Evolutionary conservation across 2,329 filamentous ascomycete genomes (phyloP).

Genomic region (Tolypocladium guangdongense): DNA sequence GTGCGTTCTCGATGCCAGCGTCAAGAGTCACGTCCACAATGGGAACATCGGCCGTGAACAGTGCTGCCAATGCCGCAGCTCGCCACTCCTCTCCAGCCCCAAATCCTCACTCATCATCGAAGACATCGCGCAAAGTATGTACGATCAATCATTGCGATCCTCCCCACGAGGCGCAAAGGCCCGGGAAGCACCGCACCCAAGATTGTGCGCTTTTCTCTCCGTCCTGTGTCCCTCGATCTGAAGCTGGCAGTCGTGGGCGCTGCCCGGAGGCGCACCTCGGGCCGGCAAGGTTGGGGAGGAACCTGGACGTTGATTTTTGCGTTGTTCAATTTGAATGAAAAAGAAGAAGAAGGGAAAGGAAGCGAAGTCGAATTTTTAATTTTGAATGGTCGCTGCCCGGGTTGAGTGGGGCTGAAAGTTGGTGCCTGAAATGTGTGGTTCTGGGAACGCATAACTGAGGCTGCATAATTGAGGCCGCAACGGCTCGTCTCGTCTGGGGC

Average conservation of each 20-base stretch:
- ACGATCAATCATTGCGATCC: slow-evolving; percentile 51
- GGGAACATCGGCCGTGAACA: neutral
- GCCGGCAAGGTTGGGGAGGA: slow-evolving; percentile 21
- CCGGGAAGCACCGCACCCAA: slow-evolving; percentile 47
- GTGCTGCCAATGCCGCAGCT: too few species aligned
- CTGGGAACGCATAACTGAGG: too few species aligned
- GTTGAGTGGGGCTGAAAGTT: neutral
- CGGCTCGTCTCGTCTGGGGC: too few species aligned
- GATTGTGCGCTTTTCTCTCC: slow-evolving; percentile 46
- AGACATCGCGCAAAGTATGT: slow-evolving; percentile 23
- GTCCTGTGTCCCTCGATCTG: slow-evolving; percentile 33
- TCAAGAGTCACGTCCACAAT: neutral
- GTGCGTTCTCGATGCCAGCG: neutral
- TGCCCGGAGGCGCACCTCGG: slow-evolving; percentile 33
- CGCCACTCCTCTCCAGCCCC: too few species aligned
- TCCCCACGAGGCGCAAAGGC: slow-evolving; percentile 31
- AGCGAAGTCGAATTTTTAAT: neutral
- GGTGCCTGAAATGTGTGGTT: neutral
- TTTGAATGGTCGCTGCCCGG: neutral
- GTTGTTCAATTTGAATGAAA: slow-evolving; percentile 32
- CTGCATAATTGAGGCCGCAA: neutral
- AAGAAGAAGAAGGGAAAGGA: slow-evolving; percentile 13
- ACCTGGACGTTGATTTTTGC: slow-evolving; percentile 34
- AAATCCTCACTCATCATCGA: neutral
- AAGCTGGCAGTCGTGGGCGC: slow-evolving; percentile 35